phyloP scores from a whole-genome alignment of 257 asterid species.

The Przewalskia tangutica region DNA sequence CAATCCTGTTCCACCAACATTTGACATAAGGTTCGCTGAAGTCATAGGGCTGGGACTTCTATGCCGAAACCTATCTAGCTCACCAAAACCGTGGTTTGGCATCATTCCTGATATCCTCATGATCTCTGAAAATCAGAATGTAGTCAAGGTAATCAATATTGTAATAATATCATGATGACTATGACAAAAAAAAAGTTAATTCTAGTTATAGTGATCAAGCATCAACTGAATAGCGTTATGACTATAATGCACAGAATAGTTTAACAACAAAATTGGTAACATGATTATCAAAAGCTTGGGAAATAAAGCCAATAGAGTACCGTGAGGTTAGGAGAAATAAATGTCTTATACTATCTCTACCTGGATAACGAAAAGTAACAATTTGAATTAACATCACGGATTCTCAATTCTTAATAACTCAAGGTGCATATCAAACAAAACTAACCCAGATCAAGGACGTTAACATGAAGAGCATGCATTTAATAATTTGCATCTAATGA shows the following conservation, averaged over 20 bases:
- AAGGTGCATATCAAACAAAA: not conserved
- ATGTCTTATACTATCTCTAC: not conserved
- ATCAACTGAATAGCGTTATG: not conserved
- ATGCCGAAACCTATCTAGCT: slow-evolving; percentile 74
- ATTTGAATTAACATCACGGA: not conserved
- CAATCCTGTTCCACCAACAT: slow-evolving; percentile 55
- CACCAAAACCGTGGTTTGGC: slow-evolving; percentile 72
- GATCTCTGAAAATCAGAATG: slow-evolving; percentile 36
- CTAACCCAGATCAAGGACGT: not conserved
- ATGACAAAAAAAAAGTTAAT: not conserved
- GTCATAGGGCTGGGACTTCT: slow-evolving; percentile 99
- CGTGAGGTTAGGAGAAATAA: not conserved
- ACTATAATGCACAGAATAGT: not conserved
- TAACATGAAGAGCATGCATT: not conserved
- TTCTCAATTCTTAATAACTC: not conserved
- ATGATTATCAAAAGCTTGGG: not conserved
- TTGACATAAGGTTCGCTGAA: slow-evolving; percentile 61
- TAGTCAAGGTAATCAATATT: not conserved
- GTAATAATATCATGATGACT: not conserved
- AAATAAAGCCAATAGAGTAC: not conserved
- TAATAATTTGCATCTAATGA: not conserved
- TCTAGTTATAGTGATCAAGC: not conserved
- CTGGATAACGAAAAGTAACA: not conserved
- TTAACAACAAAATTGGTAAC: not conserved
- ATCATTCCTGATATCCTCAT: slow-evolving; percentile 63